Base-by-base conservation (phyloP, 164 flowering plant genomes). In the Vitis vinifera region DNA sequence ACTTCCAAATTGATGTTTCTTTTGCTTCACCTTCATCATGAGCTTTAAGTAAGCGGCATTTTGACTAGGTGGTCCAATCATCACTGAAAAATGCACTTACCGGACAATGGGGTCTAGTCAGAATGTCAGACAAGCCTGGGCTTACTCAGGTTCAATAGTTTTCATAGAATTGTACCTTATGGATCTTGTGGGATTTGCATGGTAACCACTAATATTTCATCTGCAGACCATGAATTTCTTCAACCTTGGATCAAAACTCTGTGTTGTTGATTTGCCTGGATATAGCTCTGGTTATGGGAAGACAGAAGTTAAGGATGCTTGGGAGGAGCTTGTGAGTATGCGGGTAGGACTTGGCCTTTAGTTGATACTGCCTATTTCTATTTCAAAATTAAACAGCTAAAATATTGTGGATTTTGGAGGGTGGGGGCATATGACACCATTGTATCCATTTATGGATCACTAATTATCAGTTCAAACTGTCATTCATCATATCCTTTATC, bases 231-330 rank as follows among this genome's bases (percentile, higher is more conserved):
- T 95, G 67, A 93, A 95, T 75, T 95, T 93, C 80, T 95, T 95
- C 84, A 80, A 91, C n/a, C 92, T 95, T 64, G 97, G 88, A 63
- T 51, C 89, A 71, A 95, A 93, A 83, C 88, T 87, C 52, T 75
- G 75, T 77, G 77, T 93, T 71, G 99, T 95, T 61, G 99, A 95
- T 86, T 85, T 95, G 80, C 99, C 98, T 71, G 99, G 99, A 63
- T 95, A 95, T 85, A 98, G 99, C 52, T 95, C 93, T 85, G 99
- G 98, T 44, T 95, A 89, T 87, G 99, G 98, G 52, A 95, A 95
- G 79, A 98, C 91, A 74, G 98, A 91, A 80, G 97, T 89, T 49
- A 93, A 95, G 80, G 97, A 95, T 73, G 86, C 96, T 55, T 95
- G 99, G 99, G 98, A 90, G 83, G 99, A 93, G 30, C 96, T 95